A percentile compares a stretch with the other conserved stretches of the same genome.
phyloP scores from a whole-genome alignment of 345 rosid genomes.

The Triadica sebifera region DNA sequence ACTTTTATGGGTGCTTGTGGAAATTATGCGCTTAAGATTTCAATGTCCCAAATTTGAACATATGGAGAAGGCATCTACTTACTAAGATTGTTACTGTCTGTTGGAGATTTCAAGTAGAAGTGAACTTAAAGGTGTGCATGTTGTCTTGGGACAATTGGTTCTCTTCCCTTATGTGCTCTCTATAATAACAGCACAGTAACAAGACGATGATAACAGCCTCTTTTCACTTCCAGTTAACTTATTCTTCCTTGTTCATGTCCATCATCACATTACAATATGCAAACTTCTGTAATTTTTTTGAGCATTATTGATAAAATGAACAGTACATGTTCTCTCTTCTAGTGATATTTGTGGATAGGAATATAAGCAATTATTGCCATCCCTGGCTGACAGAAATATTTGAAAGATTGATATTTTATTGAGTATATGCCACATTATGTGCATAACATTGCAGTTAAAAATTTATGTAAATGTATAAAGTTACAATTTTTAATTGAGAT shows the following conservation, averaged over 20 bases:
- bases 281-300: not conserved
- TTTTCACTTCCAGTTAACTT: not conserved
- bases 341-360: not conserved
- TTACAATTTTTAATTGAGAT: not conserved
- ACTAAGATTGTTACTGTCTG: not conserved
- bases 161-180: not conserved
- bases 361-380: not conserved
- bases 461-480: not conserved
- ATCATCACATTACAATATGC: not conserved
- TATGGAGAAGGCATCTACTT: not conserved
- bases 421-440: too few relatives aligned
- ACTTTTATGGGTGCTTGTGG: too few relatives aligned
- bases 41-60: not conserved
- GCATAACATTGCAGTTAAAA: too few relatives aligned
- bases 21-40: not conserved
- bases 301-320: too few relatives aligned
- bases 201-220: not conserved
- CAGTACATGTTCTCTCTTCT: not conserved
- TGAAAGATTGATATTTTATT: too few relatives aligned
- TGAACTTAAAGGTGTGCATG: not conserved
- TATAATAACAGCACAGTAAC: not conserved
- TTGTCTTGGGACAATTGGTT: not conserved
- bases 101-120: conserved; percentile 1
- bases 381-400: not conserved
- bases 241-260: not conserved